Conservation (phyloP, 306 rosid species). For the Malus domestica region DNA sequence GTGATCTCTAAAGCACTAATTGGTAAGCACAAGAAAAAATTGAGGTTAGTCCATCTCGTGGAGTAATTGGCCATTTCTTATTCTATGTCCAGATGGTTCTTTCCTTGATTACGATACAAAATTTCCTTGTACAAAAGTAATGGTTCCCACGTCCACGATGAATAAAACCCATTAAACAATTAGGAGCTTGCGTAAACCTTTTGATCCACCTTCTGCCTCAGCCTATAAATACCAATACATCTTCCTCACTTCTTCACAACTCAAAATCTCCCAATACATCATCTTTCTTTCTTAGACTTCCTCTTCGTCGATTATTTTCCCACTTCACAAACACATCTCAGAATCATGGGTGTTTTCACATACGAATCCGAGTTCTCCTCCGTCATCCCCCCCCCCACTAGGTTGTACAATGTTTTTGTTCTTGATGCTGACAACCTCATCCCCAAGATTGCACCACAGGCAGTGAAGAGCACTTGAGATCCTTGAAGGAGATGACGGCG, state of each 20-base stretch:
- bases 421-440: constrained; percentile 34
- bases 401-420: constrained; percentile 43
- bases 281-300: no score
- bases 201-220: no score
- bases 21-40: no score
- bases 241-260: neutral
- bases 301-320: no score
- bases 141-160: neutral
- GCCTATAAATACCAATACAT: neutral
- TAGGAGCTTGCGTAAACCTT: no score
- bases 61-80: neutral
- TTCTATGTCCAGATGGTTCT: neutral
- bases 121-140: neutral
- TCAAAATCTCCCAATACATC: neutral
- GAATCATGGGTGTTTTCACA: constrained; percentile 14
- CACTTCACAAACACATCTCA: neutral
- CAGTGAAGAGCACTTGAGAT: no score
- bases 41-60: neutral
- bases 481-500: no score
- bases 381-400: constrained; percentile 22
- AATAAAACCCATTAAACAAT: neutral
- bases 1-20: no score
- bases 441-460: constrained; percentile 10
- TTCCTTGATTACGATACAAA: neutral
- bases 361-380: constrained; percentile 21